Percentiles rank a stretch among this genome's conserved stretches.
phyloP scores from a whole-genome alignment of 2,329 filamentous ascomycete species.

The Alternaria sp. region DNA sequence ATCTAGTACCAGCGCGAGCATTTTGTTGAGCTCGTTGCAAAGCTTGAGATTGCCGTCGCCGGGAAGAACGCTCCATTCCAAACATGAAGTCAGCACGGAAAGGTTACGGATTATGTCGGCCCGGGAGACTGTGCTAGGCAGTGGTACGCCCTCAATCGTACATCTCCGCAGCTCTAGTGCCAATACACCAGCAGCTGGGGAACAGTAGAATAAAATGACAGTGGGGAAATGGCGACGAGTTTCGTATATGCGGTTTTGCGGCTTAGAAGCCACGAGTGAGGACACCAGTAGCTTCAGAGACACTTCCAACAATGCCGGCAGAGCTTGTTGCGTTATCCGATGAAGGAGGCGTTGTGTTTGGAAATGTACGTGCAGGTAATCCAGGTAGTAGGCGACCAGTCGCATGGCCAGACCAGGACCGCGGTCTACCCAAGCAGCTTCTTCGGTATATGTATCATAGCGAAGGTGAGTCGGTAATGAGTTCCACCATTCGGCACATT shows the following conservation, averaged over 20 bases:
- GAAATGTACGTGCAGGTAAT: conserved; percentile 43
- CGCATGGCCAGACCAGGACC: conserved; percentile 31
- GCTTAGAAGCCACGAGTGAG: conserved; percentile 41
- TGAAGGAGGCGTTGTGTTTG: conserved; percentile 43
- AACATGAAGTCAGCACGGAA: conserved; percentile 43
- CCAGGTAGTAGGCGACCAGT: conserved; percentile 41
- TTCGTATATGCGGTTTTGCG: conserved; percentile 37
- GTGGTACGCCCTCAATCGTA: conserved; percentile 39
- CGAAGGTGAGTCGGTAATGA: conserved; percentile 37
- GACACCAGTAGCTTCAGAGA: conserved; percentile 43
- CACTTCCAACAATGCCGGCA: conserved; percentile 40
- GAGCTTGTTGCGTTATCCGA: conserved; percentile 38
- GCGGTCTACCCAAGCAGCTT: conserved; percentile 36
- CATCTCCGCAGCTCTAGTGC: conserved; percentile 43
- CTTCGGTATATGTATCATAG: conserved; percentile 44
- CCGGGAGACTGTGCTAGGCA: conserved; percentile 38
- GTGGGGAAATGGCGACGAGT: conserved; percentile 42
- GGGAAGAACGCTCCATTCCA: conserved; percentile 44
- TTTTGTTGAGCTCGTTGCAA: conserved; percentile 46
- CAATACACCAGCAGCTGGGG: conserved; percentile 43
- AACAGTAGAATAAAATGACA: conserved; percentile 44
- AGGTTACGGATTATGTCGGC: conserved; percentile 47
- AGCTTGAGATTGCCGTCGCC: conserved; percentile 46
- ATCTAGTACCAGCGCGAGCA: conserved; percentile 43
- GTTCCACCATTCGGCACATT: conserved; percentile 38